Evolutionary conservation across 352 stramenopile species (phyloP).

Genomic region (Phytopythium delawarense): DNA sequence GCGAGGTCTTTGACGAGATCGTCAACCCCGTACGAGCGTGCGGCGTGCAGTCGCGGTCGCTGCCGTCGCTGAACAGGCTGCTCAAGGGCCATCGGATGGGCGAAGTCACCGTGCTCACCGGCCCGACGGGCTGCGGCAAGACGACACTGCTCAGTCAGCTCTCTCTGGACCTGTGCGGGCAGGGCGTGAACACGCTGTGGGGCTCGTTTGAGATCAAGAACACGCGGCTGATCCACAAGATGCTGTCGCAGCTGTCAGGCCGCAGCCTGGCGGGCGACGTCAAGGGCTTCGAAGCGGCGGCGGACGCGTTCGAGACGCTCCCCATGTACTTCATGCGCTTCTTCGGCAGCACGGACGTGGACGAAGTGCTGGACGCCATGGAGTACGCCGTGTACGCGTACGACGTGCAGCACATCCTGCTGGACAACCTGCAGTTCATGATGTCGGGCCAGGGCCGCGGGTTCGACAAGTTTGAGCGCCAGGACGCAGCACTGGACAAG

Average conservation of each 20-base stretch:
- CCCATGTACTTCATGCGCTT: slow-evolving; percentile 99
- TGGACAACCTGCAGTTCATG: slow-evolving; percentile 99
- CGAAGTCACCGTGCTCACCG: slow-evolving; percentile 98
- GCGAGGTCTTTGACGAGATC: slow-evolving; percentile 94
- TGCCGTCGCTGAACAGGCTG: slow-evolving; percentile 93
- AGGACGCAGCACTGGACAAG: slow-evolving; percentile 95
- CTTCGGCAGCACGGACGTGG: slow-evolving; percentile 94
- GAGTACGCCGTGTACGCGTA: slow-evolving; percentile 98
- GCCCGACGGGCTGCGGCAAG: slow-evolving; percentile 95
- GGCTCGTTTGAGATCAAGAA: slow-evolving; percentile 99
- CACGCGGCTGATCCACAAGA: slow-evolving; percentile 95
- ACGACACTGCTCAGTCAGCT: slow-evolving; percentile 92
- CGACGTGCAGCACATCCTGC: slow-evolving; percentile 97
- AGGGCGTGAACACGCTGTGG: slow-evolving; percentile 98
- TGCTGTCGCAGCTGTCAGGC: slow-evolving; percentile 94
- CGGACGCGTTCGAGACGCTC: slow-evolving; percentile 92
- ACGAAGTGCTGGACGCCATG: slow-evolving; percentile 98
- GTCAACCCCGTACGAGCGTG: slow-evolving; percentile 92
- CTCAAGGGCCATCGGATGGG: slow-evolving; percentile 97
- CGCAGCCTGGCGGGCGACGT: slow-evolving; percentile 65
- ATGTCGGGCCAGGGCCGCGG: slow-evolving; percentile 88
- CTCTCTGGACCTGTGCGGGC: slow-evolving; percentile 89
- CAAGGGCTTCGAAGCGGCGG: slow-evolving; percentile 70
- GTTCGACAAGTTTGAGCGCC: slow-evolving; percentile 88
- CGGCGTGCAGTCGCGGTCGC: slow-evolving; percentile 89